Conservation (phyloP, 2,329 filamentous ascomycete genomes). For the Verticillium klebahnii region DNA sequence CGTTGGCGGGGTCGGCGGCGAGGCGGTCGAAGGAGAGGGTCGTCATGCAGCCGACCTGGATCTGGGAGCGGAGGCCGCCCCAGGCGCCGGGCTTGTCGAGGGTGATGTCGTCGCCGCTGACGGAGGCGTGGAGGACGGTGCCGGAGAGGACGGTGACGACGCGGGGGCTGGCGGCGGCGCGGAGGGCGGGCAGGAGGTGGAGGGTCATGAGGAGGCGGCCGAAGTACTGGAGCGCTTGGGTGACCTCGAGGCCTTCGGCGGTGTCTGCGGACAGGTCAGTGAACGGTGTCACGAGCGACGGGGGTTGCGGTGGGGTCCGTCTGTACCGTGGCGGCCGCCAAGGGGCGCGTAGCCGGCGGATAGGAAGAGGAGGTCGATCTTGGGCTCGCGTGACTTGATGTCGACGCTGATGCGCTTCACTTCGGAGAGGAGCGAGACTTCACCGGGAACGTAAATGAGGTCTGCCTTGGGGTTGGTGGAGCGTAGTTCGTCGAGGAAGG, state of each 20-base stretch:
- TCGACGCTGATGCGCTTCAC: constrained; percentile 29
- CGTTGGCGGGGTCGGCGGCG: constrained; percentile 10
- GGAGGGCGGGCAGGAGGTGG: constrained; percentile 35
- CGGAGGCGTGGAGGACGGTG: constrained; percentile 11
- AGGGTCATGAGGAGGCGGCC: constrained; percentile 34
- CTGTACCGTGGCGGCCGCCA: constrained; percentile 18
- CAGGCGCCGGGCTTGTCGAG: constrained; percentile 13
- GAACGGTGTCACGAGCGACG: not conserved
- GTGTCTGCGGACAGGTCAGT: constrained; percentile 22
- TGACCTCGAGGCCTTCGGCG: constrained; percentile 35
- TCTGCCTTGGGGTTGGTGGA: constrained; percentile 31
- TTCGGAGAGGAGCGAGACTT: constrained; percentile 40
- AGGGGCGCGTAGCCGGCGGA: constrained; percentile 39
- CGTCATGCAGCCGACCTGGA: constrained; percentile 12
- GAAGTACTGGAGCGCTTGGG: constrained; percentile 36
- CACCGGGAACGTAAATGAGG: constrained; percentile 35
- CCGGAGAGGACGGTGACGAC: constrained; percentile 21
- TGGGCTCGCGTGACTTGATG: constrained; percentile 31
- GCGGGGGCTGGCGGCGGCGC: constrained; percentile 11
- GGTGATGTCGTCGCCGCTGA: constrained; percentile 18
- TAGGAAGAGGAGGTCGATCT: constrained; percentile 38
- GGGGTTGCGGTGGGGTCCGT: not conserved
- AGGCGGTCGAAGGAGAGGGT: constrained; percentile 18
- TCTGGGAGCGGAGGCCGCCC: constrained; percentile 16
- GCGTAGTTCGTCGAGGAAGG: constrained; percentile 30